Conservation (phyloP, 2,329 filamentous ascomycete genomes). For the Colletotrichum sp. region DNA sequence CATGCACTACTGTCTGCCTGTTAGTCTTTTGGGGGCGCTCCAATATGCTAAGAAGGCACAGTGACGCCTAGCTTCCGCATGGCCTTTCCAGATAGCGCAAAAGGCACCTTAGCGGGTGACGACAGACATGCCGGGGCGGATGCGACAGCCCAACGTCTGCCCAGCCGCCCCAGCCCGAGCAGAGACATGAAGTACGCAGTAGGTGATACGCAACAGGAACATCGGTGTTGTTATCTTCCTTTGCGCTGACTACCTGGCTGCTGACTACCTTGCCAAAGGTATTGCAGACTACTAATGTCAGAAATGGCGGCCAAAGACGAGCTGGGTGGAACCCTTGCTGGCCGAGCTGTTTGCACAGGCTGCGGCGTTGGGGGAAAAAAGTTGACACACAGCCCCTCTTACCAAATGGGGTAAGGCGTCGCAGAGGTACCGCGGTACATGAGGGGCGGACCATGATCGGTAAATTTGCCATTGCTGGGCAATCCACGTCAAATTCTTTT, state of each 20-base stretch:
- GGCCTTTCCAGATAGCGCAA: not conserved
- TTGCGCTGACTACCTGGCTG: not conserved
- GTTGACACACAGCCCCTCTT: not conserved
- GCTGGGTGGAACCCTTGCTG: not conserved
- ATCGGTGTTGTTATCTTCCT: not conserved
- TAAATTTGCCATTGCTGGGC: constrained; percentile 1
- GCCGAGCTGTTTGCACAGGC: not conserved
- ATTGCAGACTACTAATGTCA: not conserved
- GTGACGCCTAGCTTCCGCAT: not conserved
- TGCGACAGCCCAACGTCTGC: not conserved
- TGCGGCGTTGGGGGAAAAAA: not conserved
- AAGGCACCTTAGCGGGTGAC: not conserved
- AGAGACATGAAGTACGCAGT: not conserved
- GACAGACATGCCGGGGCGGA: not conserved
- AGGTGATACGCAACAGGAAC: not conserved
- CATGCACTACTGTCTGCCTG: not conserved
- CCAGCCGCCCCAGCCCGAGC: not conserved
- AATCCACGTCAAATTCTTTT: not conserved
- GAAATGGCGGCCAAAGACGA: not conserved
- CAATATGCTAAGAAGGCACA: not conserved
- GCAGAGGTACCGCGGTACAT: not conserved
- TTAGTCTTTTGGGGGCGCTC: not conserved
- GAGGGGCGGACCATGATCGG: not conserved
- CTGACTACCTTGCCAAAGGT: not conserved
- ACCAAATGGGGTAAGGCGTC: not conserved